These are phyloP conservation scores for Butyriboletus loyo DNA, from an alignment of 768 basidiomycete genomes.

Conservation along the genomic window DNA sequence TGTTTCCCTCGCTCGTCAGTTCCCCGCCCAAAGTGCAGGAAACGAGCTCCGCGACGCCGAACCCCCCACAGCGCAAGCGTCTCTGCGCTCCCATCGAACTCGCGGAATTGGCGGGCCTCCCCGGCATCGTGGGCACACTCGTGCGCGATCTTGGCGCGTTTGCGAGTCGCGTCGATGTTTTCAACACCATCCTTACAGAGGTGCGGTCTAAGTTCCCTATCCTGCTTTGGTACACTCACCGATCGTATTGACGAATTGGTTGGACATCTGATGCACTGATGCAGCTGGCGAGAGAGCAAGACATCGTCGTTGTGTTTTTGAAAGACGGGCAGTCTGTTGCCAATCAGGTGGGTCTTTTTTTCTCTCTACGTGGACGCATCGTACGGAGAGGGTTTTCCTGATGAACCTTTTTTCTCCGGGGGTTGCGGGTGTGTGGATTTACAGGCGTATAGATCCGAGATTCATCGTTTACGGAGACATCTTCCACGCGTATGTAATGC, in stretches of 20 bases:
- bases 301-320: slow-evolving; percentile 14
- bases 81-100: neutral
- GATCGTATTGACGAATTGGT: neutral
- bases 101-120: neutral
- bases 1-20: neutral
- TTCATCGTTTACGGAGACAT: slow-evolving; percentile 15
- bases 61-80: neutral
- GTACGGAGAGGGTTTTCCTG: neutral
- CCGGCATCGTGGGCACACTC: neutral
- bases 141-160: slow-evolving; percentile 11
- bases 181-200: slow-evolving; percentile 12
- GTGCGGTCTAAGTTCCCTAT: neutral
- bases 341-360: slow-evolving; percentile 3
- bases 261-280: neutral
- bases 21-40: neutral
- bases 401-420: neutral
- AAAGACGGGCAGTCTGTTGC: slow-evolving; percentile 18
- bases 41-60: neutral
- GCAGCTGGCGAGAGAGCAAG: slow-evolving; percentile 19
- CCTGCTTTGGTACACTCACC: neutral
- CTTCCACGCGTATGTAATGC: slow-evolving; percentile 14
- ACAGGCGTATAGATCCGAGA: slow-evolving; percentile 16
- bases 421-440: neutral
- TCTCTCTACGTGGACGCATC: too few relatives aligned
- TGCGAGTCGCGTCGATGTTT: slow-evolving; percentile 4